Evolutionary conservation across 2,329 filamentous ascomycete genomes (phyloP), one percentile per base, ranked within the genome.

Genomic region (Diplodia mutila): DNA sequence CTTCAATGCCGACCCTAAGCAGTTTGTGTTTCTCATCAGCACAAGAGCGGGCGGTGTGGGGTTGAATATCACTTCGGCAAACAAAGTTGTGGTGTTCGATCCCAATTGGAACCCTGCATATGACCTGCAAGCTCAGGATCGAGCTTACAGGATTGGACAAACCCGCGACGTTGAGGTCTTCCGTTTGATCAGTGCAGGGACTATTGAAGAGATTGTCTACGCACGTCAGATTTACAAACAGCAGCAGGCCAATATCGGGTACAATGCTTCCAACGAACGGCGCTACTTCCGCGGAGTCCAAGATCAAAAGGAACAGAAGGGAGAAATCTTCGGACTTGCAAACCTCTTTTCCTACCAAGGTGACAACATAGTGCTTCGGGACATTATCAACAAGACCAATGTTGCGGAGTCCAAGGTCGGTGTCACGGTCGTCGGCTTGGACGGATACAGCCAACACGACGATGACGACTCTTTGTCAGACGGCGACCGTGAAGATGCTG

Each of bases 311-410:
- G 87, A 87, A 32, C 89, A 94, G 71, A 94, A 94, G 72, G 95
- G 95, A 18, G 95, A 99, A 77, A 92, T 99, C 25, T 99, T 99
- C 72, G 95, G 95, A 0, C 84, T 98, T 1, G 80, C 86, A 25
- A 99, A 99, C 72, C 85, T 99, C 14, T 93, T 99, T 73, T 88
- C 88, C 0, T 97, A 92, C 70, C 89, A 93, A 70, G 87, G 88
- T 57, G 87, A 94, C 71, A 91, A 91, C 69, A 86, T 96, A 14
- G 85, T 97, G 16, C 85, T 98, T 5, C 87, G 92, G n/a, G 93
- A 97, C 67, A 98, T 99, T 72, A 93, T 99, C 73, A 97, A 98
- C 82, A 97, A 97, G 79, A 98, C 95, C 32, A 99, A 99, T 74
- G 89, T 99, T 63, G 95, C 95, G 4, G 95, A 99, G 80, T 92